Base-by-base conservation (phyloP, 78 protist species). In the Chrysochromulina tobinii region DNA sequence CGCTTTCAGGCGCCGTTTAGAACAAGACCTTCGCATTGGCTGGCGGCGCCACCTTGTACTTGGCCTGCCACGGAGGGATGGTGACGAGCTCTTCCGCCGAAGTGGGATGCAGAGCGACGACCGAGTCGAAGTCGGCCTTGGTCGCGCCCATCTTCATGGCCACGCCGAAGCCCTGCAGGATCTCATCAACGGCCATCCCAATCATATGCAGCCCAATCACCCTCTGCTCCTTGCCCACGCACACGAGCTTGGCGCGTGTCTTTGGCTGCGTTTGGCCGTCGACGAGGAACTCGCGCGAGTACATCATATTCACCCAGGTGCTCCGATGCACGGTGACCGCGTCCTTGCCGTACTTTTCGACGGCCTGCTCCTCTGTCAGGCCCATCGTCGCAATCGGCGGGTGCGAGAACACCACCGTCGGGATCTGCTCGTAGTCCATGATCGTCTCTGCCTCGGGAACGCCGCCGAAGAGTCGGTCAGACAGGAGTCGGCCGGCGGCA, bases 31-130 rank as follows among this genome's bases (percentile, higher is more conserved):
- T 38, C 38, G 38, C 38, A 38, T 38, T 38, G 38, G 38, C 38
- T 38, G 38, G 38, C 38, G 38, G 38, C 38, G 38, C 38, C 38
- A 38, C 38, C 38, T 38, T 59, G 64, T 59, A 59, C 64, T 23
- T 68, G 61, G 75, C 83, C 57, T 75, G 83, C 83, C 83, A 75
- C 57, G 83, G 83, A 54, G 83, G 83, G 23, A 95, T 90, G 55
- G 96, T 94, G 27, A 96, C 97, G 38, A 96, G 53, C 88, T 96
- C 96, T 87, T 97, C 97, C 20, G 94, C 73, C 6, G 97, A 61
- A 7, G 98, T 97, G 61, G 98, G 98, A 90, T 97, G 98, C 73
- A 97, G 95, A 50, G 97, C 98, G 58, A 95, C 93, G 5, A 93
- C 84, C n/a, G 79, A 64, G 88, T 97, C 98, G 15, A 97, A 94